These are phyloP conservation scores for Pilatotrama ljubarskyi DNA, from an alignment of 768 basidiomycete genomes.

Conservation along the genomic window DNA sequence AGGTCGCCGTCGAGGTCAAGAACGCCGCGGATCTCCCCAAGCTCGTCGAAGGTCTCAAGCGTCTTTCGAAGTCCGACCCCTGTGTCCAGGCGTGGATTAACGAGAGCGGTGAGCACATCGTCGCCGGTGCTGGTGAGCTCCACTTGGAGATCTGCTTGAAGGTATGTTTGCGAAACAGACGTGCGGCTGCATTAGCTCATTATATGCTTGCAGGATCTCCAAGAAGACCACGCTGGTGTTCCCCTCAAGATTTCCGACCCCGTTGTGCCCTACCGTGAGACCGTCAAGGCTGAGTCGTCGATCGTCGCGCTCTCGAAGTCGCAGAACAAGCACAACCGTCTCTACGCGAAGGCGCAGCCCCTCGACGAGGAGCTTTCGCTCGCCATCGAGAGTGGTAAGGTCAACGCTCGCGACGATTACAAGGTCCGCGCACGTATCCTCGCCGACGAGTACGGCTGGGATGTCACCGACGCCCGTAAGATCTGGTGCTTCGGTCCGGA, in stretches of 20 bases:
- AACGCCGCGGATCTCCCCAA: slow-evolving; percentile 99
- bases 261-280: slow-evolving; percentile 97
- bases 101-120: slow-evolving; percentile 96
- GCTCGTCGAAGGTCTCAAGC: slow-evolving; percentile 99
- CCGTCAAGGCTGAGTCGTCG: slow-evolving; percentile 92
- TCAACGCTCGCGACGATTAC: slow-evolving; percentile 95
- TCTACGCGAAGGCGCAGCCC: slow-evolving; percentile 91
- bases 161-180: slow-evolving; percentile 42
- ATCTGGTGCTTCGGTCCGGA: slow-evolving; percentile 99
- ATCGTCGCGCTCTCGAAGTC: slow-evolving; percentile 98
- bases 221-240: slow-evolving; percentile 99
- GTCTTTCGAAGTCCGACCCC: slow-evolving; percentile 99
- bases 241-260: slow-evolving; percentile 98
- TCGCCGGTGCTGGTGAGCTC: slow-evolving; percentile 98
- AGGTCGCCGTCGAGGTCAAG: slow-evolving; percentile 99
- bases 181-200: not conserved
- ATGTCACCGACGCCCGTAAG: slow-evolving; percentile 98
- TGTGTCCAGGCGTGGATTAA: slow-evolving; percentile 95
- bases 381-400: slow-evolving; percentile 86
- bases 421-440: slow-evolving; percentile 93
- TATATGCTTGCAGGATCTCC: slow-evolving; percentile 69
- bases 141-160: slow-evolving; percentile 99
- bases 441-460: slow-evolving; percentile 97
- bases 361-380: slow-evolving; percentile 91
- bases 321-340: slow-evolving; percentile 99